Evolutionary conservation across 1,139 yeast species (phyloP).

Genomic region (Hyphopichia khmerensis): DNA sequence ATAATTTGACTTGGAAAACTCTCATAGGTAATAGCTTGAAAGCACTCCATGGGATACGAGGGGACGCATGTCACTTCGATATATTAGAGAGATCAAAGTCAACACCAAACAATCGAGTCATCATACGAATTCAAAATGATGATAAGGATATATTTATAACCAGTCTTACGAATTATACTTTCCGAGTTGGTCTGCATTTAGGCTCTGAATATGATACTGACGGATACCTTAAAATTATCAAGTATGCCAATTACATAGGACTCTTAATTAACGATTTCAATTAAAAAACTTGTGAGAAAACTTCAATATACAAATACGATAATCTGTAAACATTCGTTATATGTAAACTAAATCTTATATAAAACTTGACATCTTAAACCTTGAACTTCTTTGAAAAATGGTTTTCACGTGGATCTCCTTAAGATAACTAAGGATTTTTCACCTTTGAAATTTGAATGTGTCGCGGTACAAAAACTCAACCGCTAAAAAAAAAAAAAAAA

Average conservation of each 20-base stretch:
- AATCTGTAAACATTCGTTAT: too few relatives aligned
- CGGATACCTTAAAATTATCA: conserved; percentile 20
- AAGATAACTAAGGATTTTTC: neutral
- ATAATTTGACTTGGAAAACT: conserved; percentile 31
- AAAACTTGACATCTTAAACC: too few relatives aligned
- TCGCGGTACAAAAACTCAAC: neutral
- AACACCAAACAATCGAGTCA: conserved; percentile 11
- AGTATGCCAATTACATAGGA: conserved; percentile 17
- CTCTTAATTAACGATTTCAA: conserved; percentile 8
- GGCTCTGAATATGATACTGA: conserved; percentile 23
- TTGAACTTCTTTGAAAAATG: too few relatives aligned
- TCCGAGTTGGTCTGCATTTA: conserved; percentile 22
- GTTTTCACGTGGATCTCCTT: too few relatives aligned
- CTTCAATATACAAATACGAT: too few relatives aligned
- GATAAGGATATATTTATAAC: conserved; percentile 28
- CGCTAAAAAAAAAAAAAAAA: neutral
- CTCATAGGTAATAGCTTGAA: conserved; percentile 24
- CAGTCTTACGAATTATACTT: conserved; percentile 31
- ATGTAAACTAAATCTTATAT: too few relatives aligned
- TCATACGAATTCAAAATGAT: conserved; percentile 24
- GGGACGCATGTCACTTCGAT: conserved; percentile 34
- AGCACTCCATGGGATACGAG: conserved; percentile 35
- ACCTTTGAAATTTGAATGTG: neutral
- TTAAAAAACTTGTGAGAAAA: too few relatives aligned
- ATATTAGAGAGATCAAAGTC: conserved; percentile 15